Conservation (phyloP, 2,329 filamentous ascomycete species). For the Aaosphaeria pasadenensis region DNA sequence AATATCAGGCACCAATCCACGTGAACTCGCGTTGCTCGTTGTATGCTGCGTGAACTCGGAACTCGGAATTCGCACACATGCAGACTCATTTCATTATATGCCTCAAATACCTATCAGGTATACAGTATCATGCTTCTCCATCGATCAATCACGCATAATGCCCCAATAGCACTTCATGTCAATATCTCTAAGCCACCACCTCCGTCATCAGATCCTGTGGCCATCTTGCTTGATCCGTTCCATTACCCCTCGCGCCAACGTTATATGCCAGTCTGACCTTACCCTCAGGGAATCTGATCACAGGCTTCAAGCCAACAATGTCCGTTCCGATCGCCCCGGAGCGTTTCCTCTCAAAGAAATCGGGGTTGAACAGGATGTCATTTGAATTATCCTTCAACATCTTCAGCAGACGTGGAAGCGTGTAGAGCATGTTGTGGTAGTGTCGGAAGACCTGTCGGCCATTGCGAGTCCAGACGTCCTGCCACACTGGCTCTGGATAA, state of each 20-base stretch:
- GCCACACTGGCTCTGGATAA: conserved; percentile 45
- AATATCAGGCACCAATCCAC: no score
- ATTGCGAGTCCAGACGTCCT: conserved; percentile 47
- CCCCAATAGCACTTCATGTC: no score
- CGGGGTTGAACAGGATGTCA: conserved; percentile 42
- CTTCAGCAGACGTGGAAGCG: conserved; percentile 40
- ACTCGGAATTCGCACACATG: no score
- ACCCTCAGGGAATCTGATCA: conserved; percentile 37
- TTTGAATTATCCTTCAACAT: conserved; percentile 40
- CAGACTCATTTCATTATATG: no score
- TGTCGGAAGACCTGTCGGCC: conserved; percentile 50
- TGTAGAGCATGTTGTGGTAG: conserved; percentile 48
- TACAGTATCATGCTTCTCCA: no score
- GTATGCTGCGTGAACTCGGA: no score
- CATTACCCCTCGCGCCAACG: conserved; percentile 51
- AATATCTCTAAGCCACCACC: conserved; percentile 21
- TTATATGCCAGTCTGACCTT: conserved; percentile 42
- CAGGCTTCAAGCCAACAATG: conserved; percentile 44
- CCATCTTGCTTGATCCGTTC: conserved; percentile 49
- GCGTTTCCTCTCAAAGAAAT: conserved; percentile 48
- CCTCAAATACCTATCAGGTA: no score
- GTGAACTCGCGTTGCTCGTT: no score
- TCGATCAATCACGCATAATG: no score
- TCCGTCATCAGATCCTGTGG: conserved; percentile 44
- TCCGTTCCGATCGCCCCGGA: conserved; percentile 37